Conservation (phyloP, 2,329 filamentous ascomycete genomes). For the Apiospora kogelbergensis region DNA sequence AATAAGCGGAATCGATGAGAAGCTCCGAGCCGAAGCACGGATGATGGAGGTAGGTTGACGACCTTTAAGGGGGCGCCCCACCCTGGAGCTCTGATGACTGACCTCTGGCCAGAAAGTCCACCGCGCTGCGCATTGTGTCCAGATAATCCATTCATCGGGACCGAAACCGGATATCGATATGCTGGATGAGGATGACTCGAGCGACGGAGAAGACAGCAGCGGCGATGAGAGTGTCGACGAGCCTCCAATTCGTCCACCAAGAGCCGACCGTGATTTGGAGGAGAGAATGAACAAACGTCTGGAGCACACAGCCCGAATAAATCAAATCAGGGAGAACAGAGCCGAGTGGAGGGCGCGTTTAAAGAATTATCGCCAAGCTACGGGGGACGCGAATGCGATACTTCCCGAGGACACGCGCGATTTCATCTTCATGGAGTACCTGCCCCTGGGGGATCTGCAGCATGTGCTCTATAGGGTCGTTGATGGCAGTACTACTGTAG, state of each 20-base stretch:
- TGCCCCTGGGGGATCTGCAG: neutral
- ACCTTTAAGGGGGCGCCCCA: neutral
- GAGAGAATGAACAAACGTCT: neutral
- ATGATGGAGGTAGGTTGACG: neutral
- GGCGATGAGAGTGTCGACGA: neutral
- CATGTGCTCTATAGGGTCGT: neutral
- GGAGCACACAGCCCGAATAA: neutral
- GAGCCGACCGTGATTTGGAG: neutral
- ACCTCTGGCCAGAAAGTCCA: neutral
- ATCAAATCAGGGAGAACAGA: neutral
- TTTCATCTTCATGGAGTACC: conserved; percentile 2
- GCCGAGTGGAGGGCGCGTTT: neutral
- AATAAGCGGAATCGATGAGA: neutral
- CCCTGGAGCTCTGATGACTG: too few species aligned
- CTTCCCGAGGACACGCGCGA: too few species aligned
- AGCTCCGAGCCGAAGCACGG: neutral
- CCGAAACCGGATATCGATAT: too few species aligned
- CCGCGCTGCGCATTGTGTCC: neutral
- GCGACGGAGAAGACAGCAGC: neutral
- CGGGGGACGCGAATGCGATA: too few species aligned
- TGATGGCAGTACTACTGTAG: too few species aligned
- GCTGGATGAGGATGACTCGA: neutral
- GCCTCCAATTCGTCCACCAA: neutral
- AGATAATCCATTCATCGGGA: neutral
- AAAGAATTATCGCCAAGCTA: too few species aligned